Conservation (phyloP, 2,329 filamentous ascomycete genomes). For the Dothistroma pini region DNA sequence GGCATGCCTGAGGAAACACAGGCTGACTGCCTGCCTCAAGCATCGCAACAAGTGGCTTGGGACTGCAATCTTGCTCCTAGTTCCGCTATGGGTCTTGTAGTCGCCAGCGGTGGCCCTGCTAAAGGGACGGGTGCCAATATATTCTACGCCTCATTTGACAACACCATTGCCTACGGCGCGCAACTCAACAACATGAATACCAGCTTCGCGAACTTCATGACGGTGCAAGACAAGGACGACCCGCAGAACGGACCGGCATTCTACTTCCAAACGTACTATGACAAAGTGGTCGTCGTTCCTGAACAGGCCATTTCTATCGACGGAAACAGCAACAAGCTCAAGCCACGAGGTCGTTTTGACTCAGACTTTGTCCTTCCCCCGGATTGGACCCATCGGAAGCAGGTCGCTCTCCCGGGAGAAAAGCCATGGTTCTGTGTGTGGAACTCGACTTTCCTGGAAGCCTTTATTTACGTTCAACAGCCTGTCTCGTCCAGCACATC, state of each 20-base stretch:
- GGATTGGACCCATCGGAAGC: conserved; percentile 35
- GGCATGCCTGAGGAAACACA: conserved; percentile 50
- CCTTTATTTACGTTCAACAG: conserved; percentile 62
- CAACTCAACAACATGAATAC: conserved; percentile 50
- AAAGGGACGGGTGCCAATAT: conserved; percentile 29
- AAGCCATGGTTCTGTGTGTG: conserved; percentile 67
- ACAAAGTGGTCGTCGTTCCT: conserved; percentile 60
- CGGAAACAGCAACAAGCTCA: conserved; percentile 24
- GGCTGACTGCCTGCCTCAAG: conserved; percentile 56
- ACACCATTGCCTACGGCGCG: conserved; percentile 55
- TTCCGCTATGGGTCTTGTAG: conserved; percentile 29
- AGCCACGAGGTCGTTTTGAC: conserved; percentile 21
- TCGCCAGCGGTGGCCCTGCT: conserved; percentile 21
- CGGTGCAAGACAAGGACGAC: conserved; percentile 57
- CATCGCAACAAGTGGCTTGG: conserved; percentile 58
- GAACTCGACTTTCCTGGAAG: conserved; percentile 64
- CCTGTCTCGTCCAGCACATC: conserved; percentile 37
- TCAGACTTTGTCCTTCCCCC: conserved; percentile 16
- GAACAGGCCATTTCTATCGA: conserved; percentile 30
- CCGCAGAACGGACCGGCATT: conserved; percentile 57
- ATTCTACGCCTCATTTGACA: conserved; percentile 29
- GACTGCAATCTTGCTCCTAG: conserved; percentile 52
- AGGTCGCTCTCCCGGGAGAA: conserved; percentile 51
- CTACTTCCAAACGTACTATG: conserved; percentile 60
- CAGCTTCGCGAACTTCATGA: conserved; percentile 43